Percentiles rank a stretch among this genome's conserved stretches.
Evolutionary conservation across 495 filamentous ascomycete genomes (phyloP).

Genomic region (Hyaloscypha variabilis): DNA sequence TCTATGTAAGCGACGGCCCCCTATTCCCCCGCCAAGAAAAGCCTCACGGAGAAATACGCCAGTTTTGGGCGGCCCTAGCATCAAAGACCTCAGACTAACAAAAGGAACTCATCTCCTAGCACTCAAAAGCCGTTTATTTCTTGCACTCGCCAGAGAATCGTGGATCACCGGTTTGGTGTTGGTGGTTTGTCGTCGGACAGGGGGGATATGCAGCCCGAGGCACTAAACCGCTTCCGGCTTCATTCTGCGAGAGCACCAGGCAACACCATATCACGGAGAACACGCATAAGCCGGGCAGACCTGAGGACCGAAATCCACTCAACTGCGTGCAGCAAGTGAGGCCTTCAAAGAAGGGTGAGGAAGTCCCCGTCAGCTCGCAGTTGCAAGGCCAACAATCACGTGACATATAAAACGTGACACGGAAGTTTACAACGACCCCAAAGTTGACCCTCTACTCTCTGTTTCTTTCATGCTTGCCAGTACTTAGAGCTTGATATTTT

Average conservation of each 20-base stretch:
- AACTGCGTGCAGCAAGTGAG: no score
- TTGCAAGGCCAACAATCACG: no score
- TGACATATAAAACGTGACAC: no score
- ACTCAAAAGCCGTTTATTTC: neutral
- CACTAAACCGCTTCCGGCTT: neutral
- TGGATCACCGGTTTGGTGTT: no score
- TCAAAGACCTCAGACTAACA: neutral
- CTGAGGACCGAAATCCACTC: neutral
- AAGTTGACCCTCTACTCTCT: no score
- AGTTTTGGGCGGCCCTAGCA: neutral
- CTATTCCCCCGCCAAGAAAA: neutral
- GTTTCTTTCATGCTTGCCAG: no score
- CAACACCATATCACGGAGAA: neutral
- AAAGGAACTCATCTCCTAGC: neutral
- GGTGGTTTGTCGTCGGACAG: neutral
- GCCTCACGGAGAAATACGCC: neutral
- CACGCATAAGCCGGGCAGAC: neutral
- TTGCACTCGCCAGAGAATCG: neutral
- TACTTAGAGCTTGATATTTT: no score
- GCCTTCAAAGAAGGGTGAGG: no score
- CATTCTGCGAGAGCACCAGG: neutral
- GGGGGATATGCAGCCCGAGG: neutral
- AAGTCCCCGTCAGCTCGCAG: no score
- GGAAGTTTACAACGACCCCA: no score
- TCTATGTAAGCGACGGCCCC: neutral